phyloP scores from a whole-genome alignment of 306 rosid genomes.

The Trichosanthes truncata region DNA sequence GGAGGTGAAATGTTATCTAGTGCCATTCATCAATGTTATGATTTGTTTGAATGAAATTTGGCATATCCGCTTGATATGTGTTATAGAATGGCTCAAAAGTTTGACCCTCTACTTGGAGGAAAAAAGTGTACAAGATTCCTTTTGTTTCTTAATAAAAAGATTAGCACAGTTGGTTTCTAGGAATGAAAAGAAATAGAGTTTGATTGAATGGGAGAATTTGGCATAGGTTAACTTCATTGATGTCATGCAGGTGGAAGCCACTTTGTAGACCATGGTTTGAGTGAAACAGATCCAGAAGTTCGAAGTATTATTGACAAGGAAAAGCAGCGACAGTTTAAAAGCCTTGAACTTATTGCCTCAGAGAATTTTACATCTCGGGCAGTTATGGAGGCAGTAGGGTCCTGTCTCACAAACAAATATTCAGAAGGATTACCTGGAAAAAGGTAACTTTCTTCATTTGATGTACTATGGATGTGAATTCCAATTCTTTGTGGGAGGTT shows the following conservation, averaged over 20 bases:
- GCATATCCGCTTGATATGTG: not conserved
- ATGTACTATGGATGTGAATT: not conserved
- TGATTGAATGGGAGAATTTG: conserved; percentile 1
- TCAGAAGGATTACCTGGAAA: conserved; percentile 95
- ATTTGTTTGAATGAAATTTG: not conserved
- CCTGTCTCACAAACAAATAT: conserved; percentile 91
- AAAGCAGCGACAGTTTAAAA: conserved; percentile 71
- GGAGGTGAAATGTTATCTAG: conserved; percentile 32
- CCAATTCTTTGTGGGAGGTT: not conserved
- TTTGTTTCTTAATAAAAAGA: not conserved
- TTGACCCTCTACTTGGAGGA: not conserved
- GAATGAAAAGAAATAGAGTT: not conserved
- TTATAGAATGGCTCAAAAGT: not conserved
- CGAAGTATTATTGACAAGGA: conserved; percentile 52
- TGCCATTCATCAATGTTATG: not conserved
- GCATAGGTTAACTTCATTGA: not conserved
- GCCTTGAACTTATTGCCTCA: conserved; percentile 97
- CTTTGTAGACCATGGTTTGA: conserved; percentile 54
- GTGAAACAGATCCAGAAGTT: conserved; percentile 86
- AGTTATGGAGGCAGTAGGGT: conserved; percentile 98
- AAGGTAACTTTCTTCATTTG: conserved; percentile 38
- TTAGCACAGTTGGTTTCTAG: not conserved
- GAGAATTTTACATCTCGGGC: conserved; percentile 91
- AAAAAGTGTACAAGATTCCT: not conserved
- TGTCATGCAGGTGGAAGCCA: conserved; percentile 21